These are phyloP conservation scores for Solanum tacnaense DNA, from an alignment of 257 asterid species.

Conservation along the genomic window DNA sequence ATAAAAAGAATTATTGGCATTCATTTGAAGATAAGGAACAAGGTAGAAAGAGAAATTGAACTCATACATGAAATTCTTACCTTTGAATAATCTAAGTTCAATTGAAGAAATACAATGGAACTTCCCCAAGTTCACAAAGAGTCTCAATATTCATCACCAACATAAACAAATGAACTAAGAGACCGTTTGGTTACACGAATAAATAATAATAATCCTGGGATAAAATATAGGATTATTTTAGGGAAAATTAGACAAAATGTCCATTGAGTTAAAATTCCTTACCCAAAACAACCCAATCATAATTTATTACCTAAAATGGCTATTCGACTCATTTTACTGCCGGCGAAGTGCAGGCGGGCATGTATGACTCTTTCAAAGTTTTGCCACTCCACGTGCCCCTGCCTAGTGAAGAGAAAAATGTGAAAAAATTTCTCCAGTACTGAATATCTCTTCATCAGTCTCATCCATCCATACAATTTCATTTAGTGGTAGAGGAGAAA, in stretches of 20 bases:
- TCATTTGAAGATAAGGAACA: neutral
- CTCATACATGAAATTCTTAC: neutral
- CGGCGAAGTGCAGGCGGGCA: neutral
- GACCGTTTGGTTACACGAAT: neutral
- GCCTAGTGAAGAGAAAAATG: neutral
- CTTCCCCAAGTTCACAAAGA: neutral
- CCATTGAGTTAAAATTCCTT: neutral
- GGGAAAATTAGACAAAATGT: neutral
- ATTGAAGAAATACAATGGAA: neutral
- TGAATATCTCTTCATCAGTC: neutral
- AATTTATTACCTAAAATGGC: neutral
- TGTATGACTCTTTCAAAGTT: neutral
- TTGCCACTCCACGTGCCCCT: slow-evolving; percentile 29
- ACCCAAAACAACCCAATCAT: neutral
- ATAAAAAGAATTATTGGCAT: neutral
- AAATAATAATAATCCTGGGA: neutral
- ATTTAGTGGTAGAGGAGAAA: neutral
- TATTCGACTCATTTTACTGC: neutral
- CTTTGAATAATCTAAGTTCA: neutral
- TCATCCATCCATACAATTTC: neutral
- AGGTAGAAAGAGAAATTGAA: neutral
- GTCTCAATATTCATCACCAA: neutral
- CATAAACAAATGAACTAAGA: neutral
- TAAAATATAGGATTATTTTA: neutral
- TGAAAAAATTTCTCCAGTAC: neutral